Base-by-base conservation (phyloP, 441 rosid species). In the Biscutella laevigata region DNA sequence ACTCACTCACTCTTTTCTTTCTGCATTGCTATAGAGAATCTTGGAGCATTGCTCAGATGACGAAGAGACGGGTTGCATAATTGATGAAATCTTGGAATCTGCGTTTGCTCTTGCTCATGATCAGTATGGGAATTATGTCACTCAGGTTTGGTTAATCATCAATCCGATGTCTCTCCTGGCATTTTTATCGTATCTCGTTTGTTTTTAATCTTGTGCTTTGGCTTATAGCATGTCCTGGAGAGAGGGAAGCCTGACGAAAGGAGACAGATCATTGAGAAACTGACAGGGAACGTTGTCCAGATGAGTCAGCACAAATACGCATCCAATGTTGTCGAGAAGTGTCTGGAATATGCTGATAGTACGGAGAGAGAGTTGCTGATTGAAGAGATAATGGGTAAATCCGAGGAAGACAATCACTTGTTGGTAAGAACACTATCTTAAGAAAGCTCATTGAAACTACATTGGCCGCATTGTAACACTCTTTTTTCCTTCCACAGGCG, bases 121-220 rank as follows among this genome's bases (percentile, higher is more conserved):
- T 65, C 99, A 86, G 66, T 94, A 94, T 77, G 99, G 99, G 44
- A 94, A 94, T 74, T 94, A 94, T 69, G 96, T 94, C 43, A 84
- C 88, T 25, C 99, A 94, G 97, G 99, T 89, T 36, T 49, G 58
- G 75, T 39, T 70, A 17, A 12, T 26, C 33, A 61, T 13, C 0
- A 10, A 44, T 62, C 27, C 11, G 53, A 4, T 41, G 35, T 53
- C 33, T 5, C 41, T 27, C 39, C n/a, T 46, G 22, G 16, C 28
- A 16, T 38, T 20, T 29, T 3, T 35, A 34, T 21, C n/a, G 5
- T 53, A 17, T 17, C 20, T 50, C 32, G 34, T 35, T 41, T 37
- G 55, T 48, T 46, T 25, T 41, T 49, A 45, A 43, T 67, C 14
- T 17, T 32, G 34, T 10, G 22, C 11, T 32, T 38, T 15, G 53